Evolutionary conservation across 192 early-diverging fungal species (phyloP), one percentile per base, ranked within the genome.

Genomic region (Gonapodya sp.): DNA sequence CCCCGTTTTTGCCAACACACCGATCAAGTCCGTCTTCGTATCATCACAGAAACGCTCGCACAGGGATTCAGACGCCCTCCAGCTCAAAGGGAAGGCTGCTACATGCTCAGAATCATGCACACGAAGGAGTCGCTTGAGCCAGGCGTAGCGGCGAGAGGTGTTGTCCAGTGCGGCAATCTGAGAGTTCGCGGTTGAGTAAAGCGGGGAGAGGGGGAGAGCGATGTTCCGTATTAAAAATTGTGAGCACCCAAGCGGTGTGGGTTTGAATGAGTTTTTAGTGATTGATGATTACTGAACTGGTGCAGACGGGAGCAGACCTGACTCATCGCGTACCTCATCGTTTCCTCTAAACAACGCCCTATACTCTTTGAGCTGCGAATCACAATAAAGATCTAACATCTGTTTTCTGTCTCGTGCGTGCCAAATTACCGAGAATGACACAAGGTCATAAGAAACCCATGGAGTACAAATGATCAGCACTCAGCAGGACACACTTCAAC

Each of bases 51-150:
- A 99, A 37, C 88, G 84, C 73, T 89, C 82, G 79, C 92, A 93
- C 2, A 98, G 82, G 18, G 84, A 79, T 32, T 93, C 90, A 46
- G 89, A 93, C 0, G 94, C 87, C 80, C 90, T 87, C 97, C 97
- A 98, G 30, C 84, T 75, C 0, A 84, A 81, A 0, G 95, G 96
- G 78, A 99, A 99, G 18, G 96, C 88, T 1, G 84, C 83, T 0
- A 92, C 90, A 82, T 97, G 95, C 35, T 93, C 92, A n/a, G 97
- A 95, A 81, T 96, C 93, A 83, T 91, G 93, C n/a, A 88, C 92
- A 83, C 95, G 95, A 36, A 98, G 82, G n/a, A 93, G 85, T 31
- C 96, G 89, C 80, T 96, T 94, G 35, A 99, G 84, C 94, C 96
- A 98, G 0, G 96, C 94, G 84, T 96, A 98, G 33, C 97, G 88